Conservation (phyloP, 2,329 filamentous ascomycete genomes). For the Sporothrix luriei region DNA sequence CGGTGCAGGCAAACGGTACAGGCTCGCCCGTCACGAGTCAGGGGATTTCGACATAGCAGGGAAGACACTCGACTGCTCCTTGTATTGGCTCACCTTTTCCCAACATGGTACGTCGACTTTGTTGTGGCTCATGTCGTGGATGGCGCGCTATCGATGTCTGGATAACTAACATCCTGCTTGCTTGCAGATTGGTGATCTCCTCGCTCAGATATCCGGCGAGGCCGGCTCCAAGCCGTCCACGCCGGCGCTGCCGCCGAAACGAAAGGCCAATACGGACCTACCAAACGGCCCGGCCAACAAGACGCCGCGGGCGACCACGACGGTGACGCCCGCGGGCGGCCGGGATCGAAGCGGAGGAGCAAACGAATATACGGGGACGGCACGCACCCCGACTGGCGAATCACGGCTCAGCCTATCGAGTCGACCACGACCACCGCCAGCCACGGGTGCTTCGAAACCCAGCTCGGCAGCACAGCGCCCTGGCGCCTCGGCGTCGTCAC, state of each 20-base stretch:
- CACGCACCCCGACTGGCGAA: constrained; percentile 23
- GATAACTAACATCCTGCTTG: neutral
- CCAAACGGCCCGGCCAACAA: constrained; percentile 46
- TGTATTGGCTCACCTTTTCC: neutral
- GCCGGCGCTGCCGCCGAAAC: constrained; percentile 50
- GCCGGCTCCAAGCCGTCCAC: constrained; percentile 48
- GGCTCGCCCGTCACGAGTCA: neutral
- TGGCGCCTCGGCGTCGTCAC: neutral
- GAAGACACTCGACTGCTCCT: neutral
- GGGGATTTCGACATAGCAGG: neutral
- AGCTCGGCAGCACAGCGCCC: constrained; percentile 26
- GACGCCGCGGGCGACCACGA: constrained; percentile 44
- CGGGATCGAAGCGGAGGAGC: constrained; percentile 3
- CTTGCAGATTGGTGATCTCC: constrained; percentile 57
- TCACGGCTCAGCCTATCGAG: neutral
- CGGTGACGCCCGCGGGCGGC: constrained; percentile 30
- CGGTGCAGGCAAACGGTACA: constrained; percentile 18
- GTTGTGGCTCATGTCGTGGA: neutral
- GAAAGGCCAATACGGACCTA: constrained; percentile 60
- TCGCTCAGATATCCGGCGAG: constrained; percentile 63
- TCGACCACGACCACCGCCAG: constrained; percentile 12
- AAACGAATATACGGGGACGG: constrained; percentile 20
- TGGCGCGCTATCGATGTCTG: neutral
- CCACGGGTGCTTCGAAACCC: neutral
- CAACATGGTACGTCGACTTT: constrained; percentile 27